Conservation (phyloP, 441 rosid genomes). For the Brassica hybrid region DNA sequence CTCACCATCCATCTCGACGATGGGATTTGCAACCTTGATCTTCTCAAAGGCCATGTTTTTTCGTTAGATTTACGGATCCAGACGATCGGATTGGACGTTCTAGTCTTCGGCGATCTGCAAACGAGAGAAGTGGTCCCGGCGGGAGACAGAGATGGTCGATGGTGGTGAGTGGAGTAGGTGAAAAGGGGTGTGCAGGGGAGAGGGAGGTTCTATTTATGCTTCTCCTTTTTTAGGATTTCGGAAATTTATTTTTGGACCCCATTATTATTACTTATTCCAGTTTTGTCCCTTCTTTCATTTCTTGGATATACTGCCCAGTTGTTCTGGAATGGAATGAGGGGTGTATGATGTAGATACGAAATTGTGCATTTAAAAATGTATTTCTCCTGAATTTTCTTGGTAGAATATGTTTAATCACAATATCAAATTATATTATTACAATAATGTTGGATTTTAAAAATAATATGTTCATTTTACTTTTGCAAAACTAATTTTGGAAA, state of each 20-base stretch:
- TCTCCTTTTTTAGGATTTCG: background rate
- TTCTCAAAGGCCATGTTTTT: slow-evolving; percentile 62
- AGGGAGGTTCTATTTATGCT: slow-evolving; percentile 26
- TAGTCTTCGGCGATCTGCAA: slow-evolving; percentile 5
- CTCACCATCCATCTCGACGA: slow-evolving; percentile 95
- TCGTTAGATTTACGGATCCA: background rate
- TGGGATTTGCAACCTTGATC: slow-evolving; percentile 86
- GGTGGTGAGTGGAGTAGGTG: slow-evolving; percentile 35
- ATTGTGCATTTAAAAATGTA: no score
- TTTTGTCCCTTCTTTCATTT: background rate
- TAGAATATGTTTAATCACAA: no score
- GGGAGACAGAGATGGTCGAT: slow-evolving; percentile 13
- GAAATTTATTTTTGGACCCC: slow-evolving; percentile 16
- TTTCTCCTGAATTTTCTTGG: no score
- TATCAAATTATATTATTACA: no score
- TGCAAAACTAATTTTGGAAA: no score
- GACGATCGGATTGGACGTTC: background rate
- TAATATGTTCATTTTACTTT: no score
- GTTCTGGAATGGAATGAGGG: background rate
- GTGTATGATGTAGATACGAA: no score
- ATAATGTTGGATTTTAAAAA: no score
- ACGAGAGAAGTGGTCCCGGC: slow-evolving; percentile 9
- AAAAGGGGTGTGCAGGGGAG: background rate
- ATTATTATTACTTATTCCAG: background rate
- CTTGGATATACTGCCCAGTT: background rate